Evolutionary conservation across 306 rosid genomes (phyloP).

Genomic region (Cucumis melo): DNA sequence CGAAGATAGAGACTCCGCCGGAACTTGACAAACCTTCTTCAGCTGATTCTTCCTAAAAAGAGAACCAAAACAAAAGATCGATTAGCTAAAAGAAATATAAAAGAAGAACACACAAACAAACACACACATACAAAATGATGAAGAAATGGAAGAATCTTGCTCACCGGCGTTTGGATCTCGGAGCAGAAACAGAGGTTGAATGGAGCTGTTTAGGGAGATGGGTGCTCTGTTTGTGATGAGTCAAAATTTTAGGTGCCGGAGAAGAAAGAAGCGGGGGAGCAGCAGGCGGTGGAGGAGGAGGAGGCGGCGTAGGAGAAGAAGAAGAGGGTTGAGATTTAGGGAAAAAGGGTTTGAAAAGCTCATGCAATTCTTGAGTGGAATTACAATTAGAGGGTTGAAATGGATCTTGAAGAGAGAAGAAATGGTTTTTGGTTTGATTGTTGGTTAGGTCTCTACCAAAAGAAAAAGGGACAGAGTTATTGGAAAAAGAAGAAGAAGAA

Average conservation of each 20-base stretch:
- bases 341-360: slow-evolving; percentile 81
- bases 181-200: slow-evolving; percentile 27
- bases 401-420: slow-evolving; percentile 33
- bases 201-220: slow-evolving; percentile 25
- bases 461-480: slow-evolving; percentile 5
- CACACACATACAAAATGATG: background rate
- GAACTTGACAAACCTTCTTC: slow-evolving; percentile 80
- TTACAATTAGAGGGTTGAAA: slow-evolving; percentile 15
- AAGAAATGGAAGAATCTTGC: slow-evolving; percentile 5
- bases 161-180: slow-evolving; percentile 79
- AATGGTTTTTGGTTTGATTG: slow-evolving; percentile 4
- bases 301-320: background rate
- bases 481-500: slow-evolving; percentile 4
- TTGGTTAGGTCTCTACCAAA: slow-evolving; percentile 9
- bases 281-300: slow-evolving; percentile 5
- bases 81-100: background rate
- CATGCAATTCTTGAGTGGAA: slow-evolving; percentile 54
- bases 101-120: no score
- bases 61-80: background rate
- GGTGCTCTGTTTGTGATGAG: slow-evolving; percentile 19
- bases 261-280: slow-evolving; percentile 13
- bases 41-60: slow-evolving; percentile 66
- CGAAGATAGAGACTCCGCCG: slow-evolving; percentile 78
- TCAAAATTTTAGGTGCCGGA: slow-evolving; percentile 19
- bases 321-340: slow-evolving; percentile 29